phyloP scores from a whole-genome alignment of 768 basidiomycete genomes.

The Tylopilus felleus region DNA sequence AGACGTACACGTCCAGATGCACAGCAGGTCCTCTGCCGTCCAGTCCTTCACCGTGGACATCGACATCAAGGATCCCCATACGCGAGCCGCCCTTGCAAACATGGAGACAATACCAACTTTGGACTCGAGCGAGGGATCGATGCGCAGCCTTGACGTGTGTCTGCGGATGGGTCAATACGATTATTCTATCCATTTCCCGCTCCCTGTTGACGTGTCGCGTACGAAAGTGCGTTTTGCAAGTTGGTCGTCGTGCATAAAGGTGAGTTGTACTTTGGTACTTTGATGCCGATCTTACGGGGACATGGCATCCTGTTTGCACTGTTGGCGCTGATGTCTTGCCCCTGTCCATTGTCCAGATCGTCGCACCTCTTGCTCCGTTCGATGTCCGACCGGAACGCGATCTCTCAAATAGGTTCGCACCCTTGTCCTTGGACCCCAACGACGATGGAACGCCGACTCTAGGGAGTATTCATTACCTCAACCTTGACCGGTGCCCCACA shows the following conservation, averaged over 20 bases:
- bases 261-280: not conserved
- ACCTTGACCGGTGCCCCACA: slow-evolving; percentile 33
- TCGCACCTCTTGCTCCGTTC: slow-evolving; percentile 14
- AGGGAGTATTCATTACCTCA: slow-evolving; percentile 41
- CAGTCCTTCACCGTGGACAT: slow-evolving; percentile 16
- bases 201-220: slow-evolving; percentile 38
- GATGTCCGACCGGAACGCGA: slow-evolving; percentile 19
- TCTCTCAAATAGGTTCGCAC: slow-evolving; percentile 26
- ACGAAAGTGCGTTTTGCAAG: slow-evolving; percentile 46
- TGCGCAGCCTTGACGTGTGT: not conserved
- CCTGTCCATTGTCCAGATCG: slow-evolving; percentile 12
- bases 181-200: slow-evolving; percentile 38
- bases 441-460: slow-evolving; percentile 10
- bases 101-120: slow-evolving; percentile 6
- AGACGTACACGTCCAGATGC: slow-evolving; percentile 15
- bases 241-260: slow-evolving; percentile 48
- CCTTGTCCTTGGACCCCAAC: slow-evolving; percentile 10
- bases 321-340: not conserved
- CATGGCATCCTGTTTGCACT: not conserved
- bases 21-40: not conserved
- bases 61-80: slow-evolving; percentile 20
- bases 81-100: slow-evolving; percentile 10
- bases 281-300: not conserved
- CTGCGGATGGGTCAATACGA: slow-evolving; percentile 15
- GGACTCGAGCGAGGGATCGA: not conserved